phyloP scores from a whole-genome alignment of 768 basidiomycete genomes.

The Podaxis pistillaris region DNA sequence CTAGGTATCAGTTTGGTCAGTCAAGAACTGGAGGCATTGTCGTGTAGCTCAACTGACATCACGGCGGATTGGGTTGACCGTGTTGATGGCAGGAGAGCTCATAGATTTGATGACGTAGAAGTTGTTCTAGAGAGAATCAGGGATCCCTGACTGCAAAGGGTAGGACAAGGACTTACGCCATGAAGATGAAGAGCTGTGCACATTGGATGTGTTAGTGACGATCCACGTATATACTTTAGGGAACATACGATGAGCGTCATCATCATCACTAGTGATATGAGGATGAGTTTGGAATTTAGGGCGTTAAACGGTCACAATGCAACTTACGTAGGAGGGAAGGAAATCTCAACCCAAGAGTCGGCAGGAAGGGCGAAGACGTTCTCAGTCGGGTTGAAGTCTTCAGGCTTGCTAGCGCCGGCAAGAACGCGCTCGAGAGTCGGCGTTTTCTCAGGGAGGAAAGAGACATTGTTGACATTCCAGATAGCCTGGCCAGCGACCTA shows the following conservation, averaged over 20 bases:
- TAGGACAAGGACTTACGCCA: neutral
- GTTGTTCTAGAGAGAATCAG: neutral
- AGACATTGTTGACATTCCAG: constrained; percentile 33
- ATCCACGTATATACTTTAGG: neutral
- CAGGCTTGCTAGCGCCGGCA: constrained; percentile 18
- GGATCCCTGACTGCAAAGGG: neutral
- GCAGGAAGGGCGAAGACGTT: constrained; percentile 26
- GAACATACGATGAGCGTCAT: constrained; percentile 13
- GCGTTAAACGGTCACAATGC: neutral
- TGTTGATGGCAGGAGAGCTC: constrained; percentile 33
- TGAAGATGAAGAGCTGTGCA: neutral
- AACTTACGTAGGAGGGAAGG: constrained; percentile 21
- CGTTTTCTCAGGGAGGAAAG: constrained; percentile 24
- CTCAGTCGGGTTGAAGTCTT: constrained; percentile 25
- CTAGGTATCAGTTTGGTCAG: neutral
- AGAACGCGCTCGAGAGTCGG: constrained; percentile 29
- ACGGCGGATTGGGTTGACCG: constrained; percentile 50
- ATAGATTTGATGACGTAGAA: constrained; percentile 27
- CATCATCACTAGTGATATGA: constrained; percentile 16
- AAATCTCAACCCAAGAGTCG: constrained; percentile 25
- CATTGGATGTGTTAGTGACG: neutral
- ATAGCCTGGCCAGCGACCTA: constrained; percentile 18
- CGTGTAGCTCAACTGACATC: constrained; percentile 43
- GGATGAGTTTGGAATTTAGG: neutral
- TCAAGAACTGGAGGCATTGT: neutral